These are phyloP conservation scores for Closterium sp. DNA, from an alignment of 139 green algal genomes.

Conservation along the genomic window DNA sequence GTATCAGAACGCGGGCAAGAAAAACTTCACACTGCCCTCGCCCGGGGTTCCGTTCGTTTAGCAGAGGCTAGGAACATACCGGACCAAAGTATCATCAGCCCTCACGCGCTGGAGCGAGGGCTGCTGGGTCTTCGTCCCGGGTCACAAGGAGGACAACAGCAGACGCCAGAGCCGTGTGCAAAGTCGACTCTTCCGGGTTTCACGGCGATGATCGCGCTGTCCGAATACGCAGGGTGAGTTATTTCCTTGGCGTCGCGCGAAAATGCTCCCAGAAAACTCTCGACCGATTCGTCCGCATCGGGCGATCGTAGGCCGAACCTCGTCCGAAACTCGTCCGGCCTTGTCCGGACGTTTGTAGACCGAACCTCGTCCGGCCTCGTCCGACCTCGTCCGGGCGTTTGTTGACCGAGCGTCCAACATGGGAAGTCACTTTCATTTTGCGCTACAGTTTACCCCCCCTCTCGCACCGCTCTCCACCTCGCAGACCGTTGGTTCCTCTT, in stretches of 20 bases:
- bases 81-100: background rate
- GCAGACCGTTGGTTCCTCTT: no score
- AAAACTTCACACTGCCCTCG: background rate
- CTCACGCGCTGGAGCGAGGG: background rate
- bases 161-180: background rate
- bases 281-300: no score
- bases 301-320: no score
- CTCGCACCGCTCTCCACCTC: no score
- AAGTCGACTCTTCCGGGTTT: background rate
- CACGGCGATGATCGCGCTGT: background rate
- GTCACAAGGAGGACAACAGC: background rate
- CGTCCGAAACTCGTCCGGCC: no score
- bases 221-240: background rate
- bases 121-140: background rate
- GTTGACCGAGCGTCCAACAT: no score
- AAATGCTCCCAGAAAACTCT: no score
- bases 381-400: no score
- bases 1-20: background rate
- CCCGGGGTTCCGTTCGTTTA: background rate
- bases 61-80: background rate
- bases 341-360: no score
- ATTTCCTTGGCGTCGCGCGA: background rate
- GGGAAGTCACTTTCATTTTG: no score
- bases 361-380: no score
- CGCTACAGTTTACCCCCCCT: no score